These are phyloP conservation scores for Capsicum rhomboideum DNA, from an alignment of 257 asterid genomes.

Conservation along the genomic window DNA sequence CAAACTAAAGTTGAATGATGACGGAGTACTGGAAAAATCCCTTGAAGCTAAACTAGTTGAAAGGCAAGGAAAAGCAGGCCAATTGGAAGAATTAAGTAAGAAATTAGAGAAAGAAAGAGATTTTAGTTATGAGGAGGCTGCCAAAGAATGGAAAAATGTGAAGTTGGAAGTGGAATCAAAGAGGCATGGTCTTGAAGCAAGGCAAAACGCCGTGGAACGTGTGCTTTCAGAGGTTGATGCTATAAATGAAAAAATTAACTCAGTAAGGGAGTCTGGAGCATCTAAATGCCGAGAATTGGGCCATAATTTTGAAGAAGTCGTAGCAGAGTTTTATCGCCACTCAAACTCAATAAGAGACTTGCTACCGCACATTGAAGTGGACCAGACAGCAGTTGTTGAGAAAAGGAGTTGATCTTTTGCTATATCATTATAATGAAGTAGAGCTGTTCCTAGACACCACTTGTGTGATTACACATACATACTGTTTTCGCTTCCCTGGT, in stretches of 20 bases:
- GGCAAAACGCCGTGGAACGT: conserved; percentile 56
- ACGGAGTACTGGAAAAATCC: conserved; percentile 51
- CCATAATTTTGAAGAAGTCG: conserved; percentile 50
- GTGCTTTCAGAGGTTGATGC: conserved; percentile 59
- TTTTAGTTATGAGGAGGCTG: conserved; percentile 30
- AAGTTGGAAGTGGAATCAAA: conserved; percentile 48
- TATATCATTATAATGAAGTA: too few relatives aligned
- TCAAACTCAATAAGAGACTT: conserved; percentile 31
- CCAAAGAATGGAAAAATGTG: conserved; percentile 51
- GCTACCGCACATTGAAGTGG: conserved; percentile 22
- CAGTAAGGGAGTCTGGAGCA: conserved; percentile 46
- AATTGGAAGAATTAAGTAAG: conserved; percentile 40
- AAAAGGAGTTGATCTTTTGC: neutral
- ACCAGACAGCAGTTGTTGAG: neutral
- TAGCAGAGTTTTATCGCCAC: conserved; percentile 45
- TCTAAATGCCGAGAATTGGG: conserved; percentile 40
- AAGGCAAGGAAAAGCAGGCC: conserved; percentile 57
- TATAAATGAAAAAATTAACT: conserved; percentile 25
- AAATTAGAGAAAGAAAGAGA: conserved; percentile 52
- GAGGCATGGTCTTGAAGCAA: conserved; percentile 35
- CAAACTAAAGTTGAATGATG: conserved; percentile 56
- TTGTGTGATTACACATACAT: neutral
- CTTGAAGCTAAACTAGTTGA: conserved; percentile 60
- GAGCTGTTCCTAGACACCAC: too few relatives aligned
- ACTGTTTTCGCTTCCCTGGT: neutral